Percentiles rank a stretch among this genome's conserved stretches.
Evolutionary conservation across 306 rosid species (phyloP).

Genomic region (Mimosa bimucronata): DNA sequence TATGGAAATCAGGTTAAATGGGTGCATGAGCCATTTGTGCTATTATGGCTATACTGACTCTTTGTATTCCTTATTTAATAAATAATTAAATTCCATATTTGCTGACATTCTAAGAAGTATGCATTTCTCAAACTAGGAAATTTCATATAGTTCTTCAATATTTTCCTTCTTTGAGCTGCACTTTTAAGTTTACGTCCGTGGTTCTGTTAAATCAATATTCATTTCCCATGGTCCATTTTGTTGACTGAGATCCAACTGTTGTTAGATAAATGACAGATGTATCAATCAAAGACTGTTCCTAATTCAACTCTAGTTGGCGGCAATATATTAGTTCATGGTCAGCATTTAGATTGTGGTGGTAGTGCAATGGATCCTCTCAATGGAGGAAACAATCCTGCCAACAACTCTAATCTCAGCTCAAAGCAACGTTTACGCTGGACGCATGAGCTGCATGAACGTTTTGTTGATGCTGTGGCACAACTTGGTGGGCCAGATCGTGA

Average conservation of each 20-base stretch:
- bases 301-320: constrained; percentile 53
- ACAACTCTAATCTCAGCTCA: constrained; percentile 73
- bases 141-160: constrained; percentile 11
- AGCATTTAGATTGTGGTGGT: constrained; percentile 58
- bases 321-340: constrained; percentile 63
- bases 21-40: not conserved
- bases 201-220: not conserved
- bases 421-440: constrained; percentile 97
- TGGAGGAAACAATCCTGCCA: constrained; percentile 66
- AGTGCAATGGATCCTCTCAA: constrained; percentile 69
- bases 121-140: constrained; percentile 8
- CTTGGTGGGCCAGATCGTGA: constrained; percentile 99
- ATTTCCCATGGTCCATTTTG: constrained; percentile 31
- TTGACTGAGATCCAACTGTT: constrained; percentile 29
- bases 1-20: not conserved
- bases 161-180: constrained; percentile 21
- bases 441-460: constrained; percentile 93
- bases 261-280: constrained; percentile 75
- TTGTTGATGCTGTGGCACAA: constrained; percentile 96
- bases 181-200: constrained; percentile 1
- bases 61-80: not conserved
- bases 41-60: not conserved
- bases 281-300: constrained; percentile 62
- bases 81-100: not conserved
- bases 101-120: not conserved